These are phyloP conservation scores for Candida parachauliodes DNA, from an alignment of 805 yeast genomes.

Conservation along the genomic window DNA sequence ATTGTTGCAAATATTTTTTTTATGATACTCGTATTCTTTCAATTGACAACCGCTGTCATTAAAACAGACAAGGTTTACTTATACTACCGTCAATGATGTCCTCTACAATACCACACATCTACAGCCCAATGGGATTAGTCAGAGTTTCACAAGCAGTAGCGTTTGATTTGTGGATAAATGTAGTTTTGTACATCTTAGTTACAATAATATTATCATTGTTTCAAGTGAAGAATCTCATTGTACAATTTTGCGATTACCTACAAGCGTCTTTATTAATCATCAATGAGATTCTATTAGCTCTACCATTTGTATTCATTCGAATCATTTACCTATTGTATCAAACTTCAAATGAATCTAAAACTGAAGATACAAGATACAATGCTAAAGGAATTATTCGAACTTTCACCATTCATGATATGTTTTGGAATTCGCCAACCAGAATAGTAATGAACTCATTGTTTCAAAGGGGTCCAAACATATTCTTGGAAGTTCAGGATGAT, in stretches of 20 bases:
- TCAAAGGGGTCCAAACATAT: conserved; percentile 6
- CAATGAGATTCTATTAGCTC: conserved; percentile 1
- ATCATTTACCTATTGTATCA: conserved; percentile 4
- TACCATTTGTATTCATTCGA: conserved; percentile 7
- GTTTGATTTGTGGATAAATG: conserved; percentile 8
- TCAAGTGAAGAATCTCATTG: conserved; percentile 4
- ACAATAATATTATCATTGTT: conserved; percentile 5
- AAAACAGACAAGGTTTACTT: too few relatives aligned
- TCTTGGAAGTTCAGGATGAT: conserved; percentile 2
- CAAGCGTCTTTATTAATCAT: background rate
- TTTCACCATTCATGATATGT: conserved; percentile 5
- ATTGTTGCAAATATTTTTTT: background rate
- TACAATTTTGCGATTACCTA: background rate
- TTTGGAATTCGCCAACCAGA: conserved; percentile 5
- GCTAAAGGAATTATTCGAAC: conserved; percentile 8
- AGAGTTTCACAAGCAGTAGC: conserved; percentile 5
- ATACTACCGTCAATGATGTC: background rate
- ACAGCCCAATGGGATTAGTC: conserved; percentile 3
- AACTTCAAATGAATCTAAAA: conserved; percentile 4
- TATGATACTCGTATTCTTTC: background rate
- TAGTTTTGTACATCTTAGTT: conserved; percentile 5
- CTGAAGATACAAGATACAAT: conserved; percentile 6
- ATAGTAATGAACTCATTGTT: conserved; percentile 5
- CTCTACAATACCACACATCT: background rate
- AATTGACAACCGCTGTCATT: too few relatives aligned